Evolutionary conservation across 495 filamentous ascomycete species (phyloP), one percentile per base, ranked within the genome.

Genomic region (Patellaria atrata): DNA sequence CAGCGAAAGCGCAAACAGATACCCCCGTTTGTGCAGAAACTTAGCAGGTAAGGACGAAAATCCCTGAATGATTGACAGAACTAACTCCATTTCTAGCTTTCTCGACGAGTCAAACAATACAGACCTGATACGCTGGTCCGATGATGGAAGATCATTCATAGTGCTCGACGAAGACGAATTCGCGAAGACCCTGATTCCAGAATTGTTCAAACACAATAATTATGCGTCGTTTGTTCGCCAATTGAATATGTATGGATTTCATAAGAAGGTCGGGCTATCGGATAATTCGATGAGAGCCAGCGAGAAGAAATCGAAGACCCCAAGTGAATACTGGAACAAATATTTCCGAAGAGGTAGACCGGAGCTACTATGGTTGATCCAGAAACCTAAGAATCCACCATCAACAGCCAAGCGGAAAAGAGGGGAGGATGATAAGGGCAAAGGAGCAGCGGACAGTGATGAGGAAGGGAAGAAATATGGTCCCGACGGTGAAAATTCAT

Each of bases 241-340:
- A 52, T 67, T 97, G 42, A 97, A 97, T 51, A 96, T 97, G 89
- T 97, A 99, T 55, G 89, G 89, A 5, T 99, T 99, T 52, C 89
- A 99, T 57, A 99, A 99, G 63, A 82, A 87, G 33, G 91, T 99
- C 7, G 89, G 89, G 2, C 71, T 99, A 16, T 89, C 85, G 5
- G 89, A 96, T 55, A 93, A 93, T 53, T 94, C 86, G 0, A 89
- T 96, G 78, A 82, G 85, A 41, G 85, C 91, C 18, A 94, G 85
- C 54, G 87, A 96, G 57, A 75, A 83, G 36, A 91, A 94, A 52
- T 86, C 85, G 52, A 96, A 96, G 58, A 92, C 83, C 28, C 89
- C 89, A 3, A 94, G 87, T 65, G 87, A 96, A 65, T 99, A 96
- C 52, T 82, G 78, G 34, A 94, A 99, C 50, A 82, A 81, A 11